Conservation (phyloP, 345 rosid genomes). For the Erodium maritimum region DNA sequence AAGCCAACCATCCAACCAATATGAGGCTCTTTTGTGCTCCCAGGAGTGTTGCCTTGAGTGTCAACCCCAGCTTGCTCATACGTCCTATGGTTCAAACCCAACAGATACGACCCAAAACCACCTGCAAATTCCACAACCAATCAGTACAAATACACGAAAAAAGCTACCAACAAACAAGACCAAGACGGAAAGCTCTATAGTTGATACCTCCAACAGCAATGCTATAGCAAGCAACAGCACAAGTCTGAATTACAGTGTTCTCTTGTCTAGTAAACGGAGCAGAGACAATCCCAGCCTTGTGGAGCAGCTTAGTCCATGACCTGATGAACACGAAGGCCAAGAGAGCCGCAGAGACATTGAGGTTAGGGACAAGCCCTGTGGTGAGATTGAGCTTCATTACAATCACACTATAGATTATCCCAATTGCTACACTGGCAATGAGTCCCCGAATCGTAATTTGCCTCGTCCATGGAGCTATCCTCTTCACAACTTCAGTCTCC, state of each 20-base stretch:
- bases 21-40: constrained; percentile 68
- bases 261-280: constrained; percentile 85
- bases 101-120: constrained; percentile 84
- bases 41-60: constrained; percentile 54
- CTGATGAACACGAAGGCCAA: constrained; percentile 60
- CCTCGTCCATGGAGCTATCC: constrained; percentile 63
- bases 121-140: constrained; percentile 27
- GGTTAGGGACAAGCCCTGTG: constrained; percentile 88
- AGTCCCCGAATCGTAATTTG: constrained; percentile 77
- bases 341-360: constrained; percentile 92
- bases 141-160: neutral
- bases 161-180: neutral
- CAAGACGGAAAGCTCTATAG: neutral
- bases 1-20: constrained; percentile 44
- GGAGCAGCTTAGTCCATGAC: constrained; percentile 72
- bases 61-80: constrained; percentile 56
- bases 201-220: constrained; percentile 71
- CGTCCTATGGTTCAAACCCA: constrained; percentile 63
- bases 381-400: constrained; percentile 83
- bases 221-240: constrained; percentile 90
- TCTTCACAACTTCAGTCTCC: constrained; percentile 30
- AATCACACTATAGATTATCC: constrained; percentile 72
- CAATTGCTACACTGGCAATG: constrained; percentile 56
- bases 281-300: constrained; percentile 53
- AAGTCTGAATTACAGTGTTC: constrained; percentile 83